A percentile compares a stretch with the other conserved stretches of the same genome.
phyloP scores from a whole-genome alignment of 441 rosid genomes.

The Codiaeum variegatum region DNA sequence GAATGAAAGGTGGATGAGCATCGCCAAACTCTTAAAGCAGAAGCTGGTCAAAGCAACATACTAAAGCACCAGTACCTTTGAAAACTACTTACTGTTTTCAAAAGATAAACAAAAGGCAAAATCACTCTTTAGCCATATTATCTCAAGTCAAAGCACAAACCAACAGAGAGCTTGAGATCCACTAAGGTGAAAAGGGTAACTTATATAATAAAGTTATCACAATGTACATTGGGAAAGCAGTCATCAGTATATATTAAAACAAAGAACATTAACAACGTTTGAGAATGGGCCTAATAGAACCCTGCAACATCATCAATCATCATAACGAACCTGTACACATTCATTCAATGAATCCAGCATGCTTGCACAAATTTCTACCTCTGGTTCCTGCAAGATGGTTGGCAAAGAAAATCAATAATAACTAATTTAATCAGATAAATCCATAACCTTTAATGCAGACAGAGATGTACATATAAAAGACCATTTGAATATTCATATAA shows the following conservation, averaged over 20 bases:
- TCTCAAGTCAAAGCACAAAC: slow-evolving; percentile 7
- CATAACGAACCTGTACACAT: slow-evolving; percentile 78
- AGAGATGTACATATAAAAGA: background rate
- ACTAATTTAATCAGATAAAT: background rate
- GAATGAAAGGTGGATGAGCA: background rate
- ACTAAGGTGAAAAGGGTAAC: background rate
- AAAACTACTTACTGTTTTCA: background rate
- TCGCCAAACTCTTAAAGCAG: background rate
- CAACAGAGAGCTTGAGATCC: background rate
- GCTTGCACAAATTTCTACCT: slow-evolving; percentile 86
- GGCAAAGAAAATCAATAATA: slow-evolving; percentile 6
- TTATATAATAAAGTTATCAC: background rate
- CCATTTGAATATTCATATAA: background rate
- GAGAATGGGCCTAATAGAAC: background rate
- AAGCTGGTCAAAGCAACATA: background rate
- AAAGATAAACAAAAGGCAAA: background rate
- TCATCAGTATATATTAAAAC: background rate
- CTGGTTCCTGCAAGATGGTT: slow-evolving; percentile 79
- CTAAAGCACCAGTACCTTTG: background rate
- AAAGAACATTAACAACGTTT: background rate
- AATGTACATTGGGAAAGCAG: background rate
- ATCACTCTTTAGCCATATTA: background rate
- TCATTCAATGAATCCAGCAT: slow-evolving; percentile 96
- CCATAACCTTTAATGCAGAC: slow-evolving; percentile 6
- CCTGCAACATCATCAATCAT: background rate